phyloP scores from a whole-genome alignment of 352 stramenopile genomes.

The Phytophthora multivora region DNA sequence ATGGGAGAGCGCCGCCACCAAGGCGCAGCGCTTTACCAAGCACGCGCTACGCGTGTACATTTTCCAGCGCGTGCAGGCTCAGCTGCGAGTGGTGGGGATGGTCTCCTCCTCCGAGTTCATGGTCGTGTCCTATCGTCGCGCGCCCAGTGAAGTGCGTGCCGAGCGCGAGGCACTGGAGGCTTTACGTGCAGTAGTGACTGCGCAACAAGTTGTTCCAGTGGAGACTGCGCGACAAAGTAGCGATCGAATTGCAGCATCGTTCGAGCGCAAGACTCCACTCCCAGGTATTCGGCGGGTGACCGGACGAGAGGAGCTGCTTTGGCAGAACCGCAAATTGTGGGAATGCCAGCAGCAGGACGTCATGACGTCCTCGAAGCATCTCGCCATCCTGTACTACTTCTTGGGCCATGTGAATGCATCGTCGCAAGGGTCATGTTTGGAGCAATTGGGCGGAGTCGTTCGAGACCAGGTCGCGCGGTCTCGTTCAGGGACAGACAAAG shows the following conservation, averaged over 20 bases:
- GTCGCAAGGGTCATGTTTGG: constrained; percentile 32
- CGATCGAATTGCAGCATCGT: neutral
- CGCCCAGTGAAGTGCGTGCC: constrained; percentile 43
- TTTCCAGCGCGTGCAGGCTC: constrained; percentile 33
- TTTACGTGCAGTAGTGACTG: constrained; percentile 6
- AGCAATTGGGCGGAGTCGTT: constrained; percentile 35
- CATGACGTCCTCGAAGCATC: constrained; percentile 54
- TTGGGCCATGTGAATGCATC: constrained; percentile 36
- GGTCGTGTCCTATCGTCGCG: constrained; percentile 69
- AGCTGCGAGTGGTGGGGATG: constrained; percentile 49
- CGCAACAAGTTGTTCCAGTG: neutral
- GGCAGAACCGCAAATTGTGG: constrained; percentile 50
- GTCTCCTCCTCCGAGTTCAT: constrained; percentile 59
- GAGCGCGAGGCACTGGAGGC: constrained; percentile 36
- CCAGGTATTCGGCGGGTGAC: constrained; percentile 5
- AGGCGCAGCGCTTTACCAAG: constrained; percentile 65
- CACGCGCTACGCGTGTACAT: constrained; percentile 67
- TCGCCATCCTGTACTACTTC: constrained; percentile 55
- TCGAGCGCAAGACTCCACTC: constrained; percentile 1
- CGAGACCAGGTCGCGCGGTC: constrained; percentile 17
- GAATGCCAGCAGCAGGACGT: constrained; percentile 38
- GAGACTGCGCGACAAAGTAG: neutral
- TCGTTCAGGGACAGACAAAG: constrained; percentile 1
- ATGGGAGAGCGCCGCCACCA: constrained; percentile 69
- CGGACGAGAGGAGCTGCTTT: constrained; percentile 22